These are phyloP conservation scores for Rhizopus arrhizus DNA, from an alignment of 371 early-diverging fungal species.

Conservation along the genomic window DNA sequence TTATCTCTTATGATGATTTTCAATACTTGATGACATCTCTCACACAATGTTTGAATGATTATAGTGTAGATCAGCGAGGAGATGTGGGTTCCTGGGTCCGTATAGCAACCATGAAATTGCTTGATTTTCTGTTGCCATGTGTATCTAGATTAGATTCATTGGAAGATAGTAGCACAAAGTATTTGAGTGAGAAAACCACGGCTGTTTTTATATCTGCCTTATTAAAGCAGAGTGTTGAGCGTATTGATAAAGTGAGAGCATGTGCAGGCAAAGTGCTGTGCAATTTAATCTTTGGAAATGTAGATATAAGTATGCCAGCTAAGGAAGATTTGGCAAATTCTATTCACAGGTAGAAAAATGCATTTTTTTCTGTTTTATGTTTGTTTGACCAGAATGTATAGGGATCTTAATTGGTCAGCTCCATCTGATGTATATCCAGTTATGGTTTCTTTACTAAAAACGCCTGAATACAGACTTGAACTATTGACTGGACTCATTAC, in stretches of 20 bases:
- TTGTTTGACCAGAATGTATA: constrained; percentile 10
- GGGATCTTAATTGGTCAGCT: constrained; percentile 64
- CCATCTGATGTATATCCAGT: constrained; percentile 68
- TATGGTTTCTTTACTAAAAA: constrained; percentile 58
- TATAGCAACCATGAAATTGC: constrained; percentile 66
- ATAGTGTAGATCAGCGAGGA: constrained; percentile 87
- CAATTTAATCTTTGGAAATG: constrained; percentile 37
- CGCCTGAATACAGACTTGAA: constrained; percentile 61
- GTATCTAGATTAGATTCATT: constrained; percentile 43
- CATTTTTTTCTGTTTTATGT: constrained; percentile 5
- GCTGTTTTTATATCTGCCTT: constrained; percentile 48
- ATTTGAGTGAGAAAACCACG: constrained; percentile 27
- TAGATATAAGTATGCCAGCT: constrained; percentile 25
- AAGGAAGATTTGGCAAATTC: constrained; percentile 26
- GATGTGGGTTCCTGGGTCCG: constrained; percentile 97
- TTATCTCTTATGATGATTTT: constrained; percentile 43
- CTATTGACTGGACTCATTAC: constrained; percentile 70
- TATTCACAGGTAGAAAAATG: constrained; percentile 30
- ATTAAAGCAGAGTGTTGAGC: constrained; percentile 76
- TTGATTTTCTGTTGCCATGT: constrained; percentile 51
- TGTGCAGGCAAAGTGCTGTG: constrained; percentile 63
- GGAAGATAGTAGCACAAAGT: constrained; percentile 16
- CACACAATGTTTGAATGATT: constrained; percentile 74
- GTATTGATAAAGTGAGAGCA: constrained; percentile 79
- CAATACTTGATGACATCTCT: constrained; percentile 46